phyloP scores from a whole-genome alignment of 2,329 filamentous ascomycete genomes.

The Alternaria panax region DNA sequence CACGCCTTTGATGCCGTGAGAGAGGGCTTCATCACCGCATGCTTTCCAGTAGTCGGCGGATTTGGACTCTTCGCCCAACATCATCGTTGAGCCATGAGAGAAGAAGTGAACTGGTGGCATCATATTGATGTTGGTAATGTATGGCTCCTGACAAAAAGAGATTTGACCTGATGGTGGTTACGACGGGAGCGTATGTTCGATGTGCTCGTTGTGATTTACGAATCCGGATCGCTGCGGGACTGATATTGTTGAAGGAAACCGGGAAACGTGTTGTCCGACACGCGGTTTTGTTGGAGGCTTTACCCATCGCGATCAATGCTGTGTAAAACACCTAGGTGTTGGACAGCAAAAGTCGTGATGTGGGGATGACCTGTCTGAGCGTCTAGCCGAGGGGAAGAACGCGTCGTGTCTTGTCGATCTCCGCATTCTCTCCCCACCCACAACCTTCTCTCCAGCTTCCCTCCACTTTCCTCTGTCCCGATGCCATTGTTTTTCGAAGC shows the following conservation, averaged over 20 bases:
- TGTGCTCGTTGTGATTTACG: background rate
- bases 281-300: conserved; percentile 1
- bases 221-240: background rate
- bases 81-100: conserved; percentile 76
- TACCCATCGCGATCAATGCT: background rate
- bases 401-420: conserved; percentile 7
- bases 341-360: conserved; percentile 20
- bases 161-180: background rate
- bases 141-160: background rate
- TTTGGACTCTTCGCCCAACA: conserved; percentile 69
- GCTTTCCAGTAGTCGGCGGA: conserved; percentile 72
- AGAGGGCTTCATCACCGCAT: conserved; percentile 68
- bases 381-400: conserved; percentile 1
- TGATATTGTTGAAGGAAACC: background rate
- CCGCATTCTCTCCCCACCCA: conserved; percentile 21
- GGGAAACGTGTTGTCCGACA: background rate
- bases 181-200: background rate
- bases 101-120: conserved; percentile 69
- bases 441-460: conserved; percentile 27
- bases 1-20: conserved; percentile 66
- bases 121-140: conserved; percentile 21
- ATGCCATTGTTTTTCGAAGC: conserved; percentile 19
- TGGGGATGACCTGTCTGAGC: conserved; percentile 13
- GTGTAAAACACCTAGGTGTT: background rate
- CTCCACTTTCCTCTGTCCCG: conserved; percentile 35